Base-by-base conservation (phyloP, 179 eudicot genomes). In the Heliamphora pulchella region DNA sequence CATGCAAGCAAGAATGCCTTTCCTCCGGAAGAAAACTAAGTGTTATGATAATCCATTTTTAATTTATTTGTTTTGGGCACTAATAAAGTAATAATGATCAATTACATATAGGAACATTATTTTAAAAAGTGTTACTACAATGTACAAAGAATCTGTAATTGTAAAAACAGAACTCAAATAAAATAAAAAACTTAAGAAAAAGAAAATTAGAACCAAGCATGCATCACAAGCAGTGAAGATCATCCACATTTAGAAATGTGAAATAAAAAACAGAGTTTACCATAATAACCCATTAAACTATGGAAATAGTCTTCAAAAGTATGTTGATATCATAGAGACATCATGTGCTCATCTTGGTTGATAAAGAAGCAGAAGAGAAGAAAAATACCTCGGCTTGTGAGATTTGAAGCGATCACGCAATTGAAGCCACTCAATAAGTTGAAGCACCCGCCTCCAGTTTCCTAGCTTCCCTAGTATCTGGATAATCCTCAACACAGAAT, bases 371-470 rank as follows among this genome's bases (percentile, higher is more conserved):
- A 13, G 39, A 66, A 63, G 5, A 71, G 62, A 78, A 53, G 66
- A 80, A 77, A 80, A 76, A 47, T 80, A 93, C 98, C 96, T 89
- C 85, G 84, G 81, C 86, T 87, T 93, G 83, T 86, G 87, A 64
- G 97, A 91, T 72, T 89, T 91, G 83, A 82, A 95, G 80, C 95
- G 97, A 70, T 95, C 97, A 39, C 90, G 92, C 78, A 87, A 84
- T 80, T 90, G 97, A 88, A 93, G 89, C 98, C 98, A 94, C 80
- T 93, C 97, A 81, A 95, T 87, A 81, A 93, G 89, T 87, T 93
- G 98, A 79, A 95, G 90, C 83, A 89, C 97, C 76, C 94, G 86
- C 79, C 85, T 92, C 98, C 98, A 95, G 79, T 95, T 95, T 77
- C 93, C 94, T 46, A 87, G 81, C 67, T 89, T 91, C 72, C 98